Base-by-base conservation (phyloP, 345 rosid species). In the Erysimum cheiranthoides region DNA sequence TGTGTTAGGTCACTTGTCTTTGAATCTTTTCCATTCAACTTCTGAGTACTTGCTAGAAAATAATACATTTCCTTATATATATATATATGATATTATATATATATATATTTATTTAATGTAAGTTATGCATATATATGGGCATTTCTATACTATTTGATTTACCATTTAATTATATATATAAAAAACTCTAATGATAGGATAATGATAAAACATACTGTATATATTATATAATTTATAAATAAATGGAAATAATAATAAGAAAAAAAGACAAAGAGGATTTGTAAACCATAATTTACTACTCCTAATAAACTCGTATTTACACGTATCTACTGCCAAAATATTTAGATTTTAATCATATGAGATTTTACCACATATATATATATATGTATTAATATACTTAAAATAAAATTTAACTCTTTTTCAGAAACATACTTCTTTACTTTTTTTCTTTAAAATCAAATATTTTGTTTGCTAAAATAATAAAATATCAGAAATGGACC, bases 1-100 rank as follows among this genome's bases (percentile, higher is more conserved):
- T 71, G 72, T 64, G 80, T 77, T 77, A 71, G 80, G 80, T 77
- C 45, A 64, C 80, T 77, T 77, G 53, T 77, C 76, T 64, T 77
- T 77, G 68, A 77, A 71, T 71, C 39, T 13, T 42, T 74, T 49
- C 67, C 52, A 36, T 42, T 69, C n/a, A 38, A 27, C 11, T 30
- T 40, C 54, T 53, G n/a, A 4, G 2, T 51, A 51, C 46, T n/a
- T n/a, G n/a, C n/a, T 36, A 36, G 25, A 63, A 18, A 61, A 31
- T n/a, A 17, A 10, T 47, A 47, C n/a, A n/a, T n/a, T n/a, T n/a
- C 4, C 27, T 16, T 17, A 45, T 16, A 46, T 46, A 46, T 46
- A n/a, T n/a, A 2, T 45, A 14, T 43, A 14, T 14, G 5, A n/a
- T n/a, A n/a, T n/a, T 16, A 43, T n/a, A 46, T 16, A 46, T 16